Percentiles rank a stretch among this genome's conserved stretches.
Conservation (phyloP, 257 asterid species). For the Verbena officinalis region DNA sequence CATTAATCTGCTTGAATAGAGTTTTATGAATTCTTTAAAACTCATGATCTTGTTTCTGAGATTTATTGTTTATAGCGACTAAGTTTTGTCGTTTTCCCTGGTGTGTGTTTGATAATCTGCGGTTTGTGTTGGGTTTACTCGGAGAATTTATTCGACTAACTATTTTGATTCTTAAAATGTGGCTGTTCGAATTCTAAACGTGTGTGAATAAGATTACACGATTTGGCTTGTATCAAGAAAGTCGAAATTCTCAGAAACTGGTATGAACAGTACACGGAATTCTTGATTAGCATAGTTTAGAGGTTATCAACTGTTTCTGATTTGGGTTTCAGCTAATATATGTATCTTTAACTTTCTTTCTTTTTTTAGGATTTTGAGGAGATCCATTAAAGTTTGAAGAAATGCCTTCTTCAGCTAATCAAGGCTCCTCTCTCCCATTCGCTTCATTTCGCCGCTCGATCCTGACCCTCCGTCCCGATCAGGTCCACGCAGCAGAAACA, state of each 20-base stretch:
- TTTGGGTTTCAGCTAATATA: slow-evolving; percentile 7
- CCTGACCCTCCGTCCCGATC: slow-evolving; percentile 58
- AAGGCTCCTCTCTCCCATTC: slow-evolving; percentile 64
- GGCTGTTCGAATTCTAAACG: slow-evolving; percentile 13
- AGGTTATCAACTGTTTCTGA: not conserved
- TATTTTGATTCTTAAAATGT: slow-evolving; percentile 22
- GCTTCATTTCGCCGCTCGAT: slow-evolving; percentile 85
- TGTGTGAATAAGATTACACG: not conserved
- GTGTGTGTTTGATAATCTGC: slow-evolving; percentile 20
- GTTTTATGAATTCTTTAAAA: not conserved
- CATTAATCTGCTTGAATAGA: slow-evolving; percentile 17
- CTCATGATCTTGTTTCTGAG: slow-evolving; percentile 13
- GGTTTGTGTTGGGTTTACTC: slow-evolving; percentile 18
- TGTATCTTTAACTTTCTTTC: not conserved
- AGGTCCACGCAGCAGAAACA: slow-evolving; percentile 63
- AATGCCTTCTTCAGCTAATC: slow-evolving; percentile 78
- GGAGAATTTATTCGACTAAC: slow-evolving; percentile 5
- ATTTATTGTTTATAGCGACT: slow-evolving; percentile 14
- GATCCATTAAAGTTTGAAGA: slow-evolving; percentile 28
- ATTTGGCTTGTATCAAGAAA: slow-evolving; percentile 3
- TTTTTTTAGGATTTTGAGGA: slow-evolving; percentile 33
- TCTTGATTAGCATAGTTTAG: slow-evolving; percentile 2
- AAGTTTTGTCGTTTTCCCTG: slow-evolving; percentile 18
- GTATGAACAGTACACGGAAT: not conserved
- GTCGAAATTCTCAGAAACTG: not conserved